Evolutionary conservation across 164 flowering plant genomes (phyloP), one percentile per base, ranked within the genome.

Genomic region (Tinospora cordifolia): DNA sequence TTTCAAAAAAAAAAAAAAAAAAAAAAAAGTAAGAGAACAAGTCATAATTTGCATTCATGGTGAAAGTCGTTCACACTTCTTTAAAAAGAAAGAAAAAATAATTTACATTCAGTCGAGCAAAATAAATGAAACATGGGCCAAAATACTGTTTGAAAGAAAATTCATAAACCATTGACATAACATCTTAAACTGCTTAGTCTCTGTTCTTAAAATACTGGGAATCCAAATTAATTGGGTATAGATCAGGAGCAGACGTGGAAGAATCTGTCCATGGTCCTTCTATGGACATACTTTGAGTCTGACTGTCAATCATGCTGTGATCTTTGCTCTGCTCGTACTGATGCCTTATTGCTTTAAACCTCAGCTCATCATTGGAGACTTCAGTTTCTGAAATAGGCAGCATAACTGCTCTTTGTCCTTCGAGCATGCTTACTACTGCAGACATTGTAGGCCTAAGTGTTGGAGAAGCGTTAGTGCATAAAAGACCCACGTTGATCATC

Each of bases 361-460:
- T 65, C 65, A 21, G 3, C n/a, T 75, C 70, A 67, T 72, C 72
- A 44, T 19, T 38, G 30, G 60, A 34, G 27, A 62, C 8, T 58
- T 24, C 44, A 36, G 78, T 36, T 36, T 74, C 54, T 6, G 72
- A 49, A 19, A 66, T 54, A 9, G 49, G 25, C 13, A 71, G 72
- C 36, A 62, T 69, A 22, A 78, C 46, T 3, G 6, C 25, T 7
- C 51, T 39, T 74, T 36, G 51, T 9, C 79, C 81, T 74, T 78
- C 81, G 6, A 78, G 77, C 79, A 71, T 80, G 74, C 78, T 72
- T 26, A 77, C 74, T 26, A 72, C 79, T 2, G 67, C 34, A n/a
- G 79, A 76, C 79, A 79, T 79, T 14, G 60, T 30, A 30, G 82
- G 82, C 71, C 82, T 71, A 1, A 76, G 79, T 12, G 75, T 58